These are phyloP conservation scores for Phalaenopsis aphrodite DNA, from an alignment of 106 monocot genomes.

Conservation along the genomic window DNA sequence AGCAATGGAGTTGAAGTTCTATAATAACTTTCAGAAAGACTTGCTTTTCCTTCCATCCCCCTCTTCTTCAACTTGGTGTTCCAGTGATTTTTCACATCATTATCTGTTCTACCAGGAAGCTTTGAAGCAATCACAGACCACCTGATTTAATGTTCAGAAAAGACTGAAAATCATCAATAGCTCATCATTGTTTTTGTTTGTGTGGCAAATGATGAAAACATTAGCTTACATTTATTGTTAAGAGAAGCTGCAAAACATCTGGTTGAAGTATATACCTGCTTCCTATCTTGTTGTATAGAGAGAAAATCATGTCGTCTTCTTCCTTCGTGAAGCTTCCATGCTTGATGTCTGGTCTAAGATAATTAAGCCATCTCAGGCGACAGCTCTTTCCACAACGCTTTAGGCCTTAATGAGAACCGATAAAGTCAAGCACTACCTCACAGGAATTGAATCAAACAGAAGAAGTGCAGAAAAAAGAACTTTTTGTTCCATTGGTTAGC, in stretches of 20 bases:
- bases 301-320: conserved; percentile 21
- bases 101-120: conserved; percentile 19
- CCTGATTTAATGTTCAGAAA: conserved; percentile 1
- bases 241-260: too few relatives aligned
- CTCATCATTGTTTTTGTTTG: background rate
- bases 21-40: background rate
- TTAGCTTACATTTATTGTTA: too few relatives aligned
- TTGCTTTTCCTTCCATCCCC: conserved; percentile 1
- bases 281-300: conserved; percentile 1
- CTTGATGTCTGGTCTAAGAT: conserved; percentile 55
- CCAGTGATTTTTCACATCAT: conserved; percentile 21
- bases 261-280: background rate
- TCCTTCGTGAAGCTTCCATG: conserved; percentile 34
- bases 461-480: background rate
- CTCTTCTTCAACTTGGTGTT: conserved; percentile 21
- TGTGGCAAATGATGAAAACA: background rate
- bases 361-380: conserved; percentile 70
- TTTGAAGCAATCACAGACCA: conserved; percentile 21
- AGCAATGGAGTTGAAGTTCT: background rate
- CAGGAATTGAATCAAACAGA: background rate
- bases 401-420: background rate
- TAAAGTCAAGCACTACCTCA: background rate
- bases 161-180: background rate
- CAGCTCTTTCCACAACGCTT: conserved; percentile 39
- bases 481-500: background rate